A percentile compares a stretch with the other conserved stretches of the same genome.
Evolutionary conservation across 2,329 filamentous ascomycete species (phyloP).

Genomic region (Phialophora chinensis): DNA sequence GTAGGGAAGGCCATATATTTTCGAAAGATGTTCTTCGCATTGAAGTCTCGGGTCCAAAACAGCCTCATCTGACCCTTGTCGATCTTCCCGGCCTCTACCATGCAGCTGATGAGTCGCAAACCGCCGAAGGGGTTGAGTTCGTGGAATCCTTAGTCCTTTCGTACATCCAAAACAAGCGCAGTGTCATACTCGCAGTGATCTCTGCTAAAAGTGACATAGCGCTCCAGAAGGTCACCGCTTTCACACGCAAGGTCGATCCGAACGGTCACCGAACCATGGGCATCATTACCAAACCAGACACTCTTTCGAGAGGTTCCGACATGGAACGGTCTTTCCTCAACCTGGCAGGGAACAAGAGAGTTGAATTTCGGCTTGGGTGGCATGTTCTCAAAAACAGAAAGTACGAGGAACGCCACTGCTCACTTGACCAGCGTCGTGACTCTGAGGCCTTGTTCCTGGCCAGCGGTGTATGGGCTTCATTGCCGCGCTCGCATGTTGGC

Average conservation of each 20-base stretch:
- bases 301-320: constrained; percentile 45
- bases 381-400: constrained; percentile 42
- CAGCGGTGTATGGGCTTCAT: constrained; percentile 33
- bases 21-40: constrained; percentile 52
- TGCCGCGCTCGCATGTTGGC: constrained; percentile 34
- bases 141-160: constrained; percentile 54
- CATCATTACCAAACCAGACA: constrained; percentile 35
- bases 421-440: constrained; percentile 32
- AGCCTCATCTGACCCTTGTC: constrained; percentile 51
- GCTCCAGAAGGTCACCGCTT: constrained; percentile 49
- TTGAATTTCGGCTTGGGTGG: constrained; percentile 42
- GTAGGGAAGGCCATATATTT: constrained; percentile 42
- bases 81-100: constrained; percentile 54
- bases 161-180: constrained; percentile 52
- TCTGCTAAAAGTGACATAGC: constrained; percentile 51
- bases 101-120: constrained; percentile 40
- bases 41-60: constrained; percentile 50
- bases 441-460: constrained; percentile 38
- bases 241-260: constrained; percentile 42
- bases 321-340: constrained; percentile 46
- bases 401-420: constrained; percentile 30
- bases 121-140: constrained; percentile 54
- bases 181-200: constrained; percentile 56
- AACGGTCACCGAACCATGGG: constrained; percentile 31
- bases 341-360: constrained; percentile 48